phyloP scores from a whole-genome alignment of 257 asterid genomes.

The Ligustrum vulgare region DNA sequence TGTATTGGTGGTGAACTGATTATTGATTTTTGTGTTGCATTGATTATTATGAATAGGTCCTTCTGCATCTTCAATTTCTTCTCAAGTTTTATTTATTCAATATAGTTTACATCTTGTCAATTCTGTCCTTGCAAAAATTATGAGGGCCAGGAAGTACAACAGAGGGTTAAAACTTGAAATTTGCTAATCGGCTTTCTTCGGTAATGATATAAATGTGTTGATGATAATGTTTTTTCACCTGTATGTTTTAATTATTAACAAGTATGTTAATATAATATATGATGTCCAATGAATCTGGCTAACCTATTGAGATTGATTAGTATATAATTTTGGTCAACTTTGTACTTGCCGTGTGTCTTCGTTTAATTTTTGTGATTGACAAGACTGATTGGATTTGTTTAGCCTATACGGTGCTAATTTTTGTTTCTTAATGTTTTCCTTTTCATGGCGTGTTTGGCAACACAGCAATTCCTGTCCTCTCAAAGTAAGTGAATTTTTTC shows the following conservation, averaged over 20 bases:
- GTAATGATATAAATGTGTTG: neutral
- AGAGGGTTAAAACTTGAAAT: conserved; percentile 6
- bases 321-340: conserved; percentile 1
- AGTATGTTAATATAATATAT: too few relatives aligned
- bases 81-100: neutral
- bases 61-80: neutral
- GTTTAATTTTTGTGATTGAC: conserved; percentile 13
- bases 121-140: neutral
- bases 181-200: conserved; percentile 3
- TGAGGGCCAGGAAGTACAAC: conserved; percentile 6
- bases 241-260: neutral
- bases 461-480: conserved; percentile 95
- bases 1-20: neutral
- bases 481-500: conserved; percentile 65
- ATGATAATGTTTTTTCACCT: conserved; percentile 1
- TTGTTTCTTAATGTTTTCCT: conserved; percentile 24
- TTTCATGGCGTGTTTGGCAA: conserved; percentile 31
- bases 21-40: neutral
- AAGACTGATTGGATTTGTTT: conserved; percentile 12
- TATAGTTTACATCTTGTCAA: neutral
- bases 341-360: conserved; percentile 11
- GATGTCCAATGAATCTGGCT: conserved; percentile 14
- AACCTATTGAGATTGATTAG: conserved; percentile 7
- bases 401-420: conserved; percentile 26
- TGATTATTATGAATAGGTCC: neutral